A percentile compares a stretch with the other conserved stretches of the same genome.
Evolutionary conservation across 78 protist genomes (phyloP).

Genomic region (Dictyostelium capitatum): DNA sequence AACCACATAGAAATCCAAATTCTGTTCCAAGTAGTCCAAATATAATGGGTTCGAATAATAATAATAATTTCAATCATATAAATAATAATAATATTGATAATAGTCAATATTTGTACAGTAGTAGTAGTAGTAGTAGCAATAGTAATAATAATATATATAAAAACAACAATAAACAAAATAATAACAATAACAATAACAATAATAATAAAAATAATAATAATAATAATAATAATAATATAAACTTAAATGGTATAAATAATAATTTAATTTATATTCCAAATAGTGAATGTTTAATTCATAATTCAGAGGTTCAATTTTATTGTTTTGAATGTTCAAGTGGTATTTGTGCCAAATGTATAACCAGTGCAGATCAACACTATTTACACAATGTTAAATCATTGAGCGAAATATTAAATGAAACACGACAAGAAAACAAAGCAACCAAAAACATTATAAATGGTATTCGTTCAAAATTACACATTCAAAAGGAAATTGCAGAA

Average conservation of each 20-base stretch:
- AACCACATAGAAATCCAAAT: neutral
- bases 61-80: neutral
- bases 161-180: neutral
- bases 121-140: neutral
- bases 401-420: slow-evolving; percentile 1
- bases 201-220: neutral
- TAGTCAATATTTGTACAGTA: neutral
- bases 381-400: slow-evolving; percentile 4
- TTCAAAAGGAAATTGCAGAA: slow-evolving; percentile 10
- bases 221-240: neutral
- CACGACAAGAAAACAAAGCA: neutral
- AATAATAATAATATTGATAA: neutral
- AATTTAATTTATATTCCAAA: neutral
- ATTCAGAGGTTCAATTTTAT: slow-evolving; percentile 4
- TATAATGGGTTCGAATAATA: slow-evolving; percentile 13
- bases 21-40: slow-evolving; percentile 10
- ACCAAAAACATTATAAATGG: neutral
- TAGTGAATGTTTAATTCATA: slow-evolving; percentile 20
- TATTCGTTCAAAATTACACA: neutral
- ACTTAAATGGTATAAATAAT: neutral
- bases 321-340: slow-evolving; percentile 19
- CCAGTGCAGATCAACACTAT: neutral
- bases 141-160: slow-evolving; percentile 6
- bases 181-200: neutral
- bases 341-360: slow-evolving; percentile 22